Base-by-base conservation (phyloP, 108 stramenopile genomes). In the Chaetoceros tenuissimus region DNA sequence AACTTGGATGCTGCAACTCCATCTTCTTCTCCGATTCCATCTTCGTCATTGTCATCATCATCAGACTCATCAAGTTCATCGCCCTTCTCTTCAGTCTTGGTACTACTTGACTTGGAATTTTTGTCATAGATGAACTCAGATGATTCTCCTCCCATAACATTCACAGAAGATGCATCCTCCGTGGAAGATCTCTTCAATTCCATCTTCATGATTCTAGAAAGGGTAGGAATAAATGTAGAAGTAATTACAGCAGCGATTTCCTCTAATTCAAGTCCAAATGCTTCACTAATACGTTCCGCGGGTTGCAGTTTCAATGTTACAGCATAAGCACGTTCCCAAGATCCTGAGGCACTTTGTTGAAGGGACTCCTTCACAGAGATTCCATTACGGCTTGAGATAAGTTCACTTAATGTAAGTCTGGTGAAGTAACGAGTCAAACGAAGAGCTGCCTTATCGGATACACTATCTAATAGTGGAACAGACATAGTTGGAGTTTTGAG, bases 401-500 rank as follows among this genome's bases (percentile, higher is more conserved):
- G 71, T 70, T 94, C 91, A 60, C 76, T 75, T 0, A 99, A 70
- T 0, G 93, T 85, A 0, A 98, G 64, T 55, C 80, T 85, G 0
- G 85, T 75, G 62, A 90, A 89, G 18, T 67, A 55, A 48, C 87
- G 66, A 3, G 96, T 93, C 10, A 96, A 63, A 29, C 71, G 66
- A 23, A 78, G 53, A 19, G 90, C 91, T 60, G 75, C 64, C 3
- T 62, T 54, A 8, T 81, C 85, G 0, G 68, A 59, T 3, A 94
- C 78, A 2, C 57, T 63, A 5, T 60, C 24, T 34, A 51, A 52
- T 25, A 99, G 65, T 3, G 97, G 97, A 1, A 98, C 86, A 2
- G 82, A 92, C 95, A 97, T 97, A 1, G 94, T 84, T 30, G 99
- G 99, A 31, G 99, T 99, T 70, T 95, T 97, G 26, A 98, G 78